Conservation (phyloP, 768 basidiomycete genomes). For the Rhodosporidiobolus odoratus region DNA sequence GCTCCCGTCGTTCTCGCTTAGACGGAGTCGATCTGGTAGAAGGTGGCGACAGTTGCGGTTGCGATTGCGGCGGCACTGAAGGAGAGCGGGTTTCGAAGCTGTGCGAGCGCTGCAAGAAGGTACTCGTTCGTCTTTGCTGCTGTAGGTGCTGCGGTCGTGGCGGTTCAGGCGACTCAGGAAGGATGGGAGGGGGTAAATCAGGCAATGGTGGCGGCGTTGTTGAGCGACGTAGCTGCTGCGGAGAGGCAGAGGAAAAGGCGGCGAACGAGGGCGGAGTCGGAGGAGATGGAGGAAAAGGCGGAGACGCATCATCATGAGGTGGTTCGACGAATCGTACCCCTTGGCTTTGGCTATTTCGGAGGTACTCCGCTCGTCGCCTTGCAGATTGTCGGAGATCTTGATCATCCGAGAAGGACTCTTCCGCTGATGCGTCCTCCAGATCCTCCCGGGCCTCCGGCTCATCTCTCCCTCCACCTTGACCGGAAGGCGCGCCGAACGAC, state of each 20-base stretch:
- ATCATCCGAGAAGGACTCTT: not conserved
- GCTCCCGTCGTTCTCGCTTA: too few relatives aligned
- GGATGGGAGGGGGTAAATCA: slow-evolving; percentile 9
- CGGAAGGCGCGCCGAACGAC: not conserved
- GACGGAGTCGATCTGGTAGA: too few relatives aligned
- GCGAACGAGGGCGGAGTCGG: not conserved
- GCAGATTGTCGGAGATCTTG: not conserved
- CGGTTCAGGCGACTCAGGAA: slow-evolving; percentile 27
- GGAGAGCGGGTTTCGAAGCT: not conserved
- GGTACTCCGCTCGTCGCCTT: not conserved
- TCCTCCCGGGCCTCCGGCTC: not conserved
- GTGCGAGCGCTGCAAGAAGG: not conserved
- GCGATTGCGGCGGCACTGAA: not conserved
- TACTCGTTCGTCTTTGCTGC: not conserved
- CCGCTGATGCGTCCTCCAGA: not conserved
- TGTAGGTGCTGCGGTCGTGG: not conserved
- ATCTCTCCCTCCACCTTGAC: not conserved
- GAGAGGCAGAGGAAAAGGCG: not conserved
- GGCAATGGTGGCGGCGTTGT: slow-evolving; percentile 4
- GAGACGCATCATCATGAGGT: not conserved
- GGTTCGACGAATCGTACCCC: slow-evolving; percentile 17
- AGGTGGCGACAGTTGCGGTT: too few relatives aligned
- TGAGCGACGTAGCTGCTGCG: not conserved
- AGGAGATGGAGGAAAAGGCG: not conserved
- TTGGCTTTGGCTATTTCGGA: not conserved